Percentiles rank a stretch among this genome's conserved stretches.
phyloP scores from a whole-genome alignment of 495 filamentous ascomycete genomes.

The Hypoxylon crocopeplum region DNA sequence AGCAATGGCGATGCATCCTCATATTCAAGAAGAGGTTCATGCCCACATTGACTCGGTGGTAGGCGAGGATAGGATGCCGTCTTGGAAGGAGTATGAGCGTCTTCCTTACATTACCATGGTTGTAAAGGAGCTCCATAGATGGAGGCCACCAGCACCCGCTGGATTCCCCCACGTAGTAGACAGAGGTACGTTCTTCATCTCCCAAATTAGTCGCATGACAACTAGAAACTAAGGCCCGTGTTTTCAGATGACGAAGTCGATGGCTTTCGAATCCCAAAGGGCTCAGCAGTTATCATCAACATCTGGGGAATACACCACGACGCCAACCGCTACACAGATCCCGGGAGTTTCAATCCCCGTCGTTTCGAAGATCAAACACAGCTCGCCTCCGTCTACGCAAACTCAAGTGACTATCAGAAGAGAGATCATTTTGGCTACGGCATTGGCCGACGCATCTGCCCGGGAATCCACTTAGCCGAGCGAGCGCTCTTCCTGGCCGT shows the following conservation, averaged over 20 bases:
- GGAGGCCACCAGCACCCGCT: background rate
- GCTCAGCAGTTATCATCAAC: slow-evolving; percentile 53
- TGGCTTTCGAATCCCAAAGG: slow-evolving; percentile 51
- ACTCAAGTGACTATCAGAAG: background rate
- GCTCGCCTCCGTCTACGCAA: background rate
- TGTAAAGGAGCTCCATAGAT: background rate
- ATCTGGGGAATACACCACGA: slow-evolving; percentile 48
- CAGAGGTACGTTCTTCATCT: background rate
- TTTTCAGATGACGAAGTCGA: slow-evolving; percentile 47
- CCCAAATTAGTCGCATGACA: background rate
- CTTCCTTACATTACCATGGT: background rate
- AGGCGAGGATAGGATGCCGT: background rate
- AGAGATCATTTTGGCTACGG: background rate
- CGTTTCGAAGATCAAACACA: slow-evolving; percentile 29
- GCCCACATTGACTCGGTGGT: background rate
- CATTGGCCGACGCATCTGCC: background rate
- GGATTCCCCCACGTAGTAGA: background rate
- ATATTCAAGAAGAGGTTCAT: background rate
- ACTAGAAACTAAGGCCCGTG: background rate
- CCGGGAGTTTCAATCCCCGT: slow-evolving; percentile 54
- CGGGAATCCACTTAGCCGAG: background rate
- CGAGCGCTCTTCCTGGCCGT: background rate
- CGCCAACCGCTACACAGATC: slow-evolving; percentile 44
- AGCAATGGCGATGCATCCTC: background rate
- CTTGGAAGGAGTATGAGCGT: background rate